Percentiles rank a stretch among this genome's conserved stretches.
These are phyloP conservation scores for Debaryomycetaceae sp. DNA, from an alignment of 1,139 yeast genomes.

Conservation along the genomic window DNA sequence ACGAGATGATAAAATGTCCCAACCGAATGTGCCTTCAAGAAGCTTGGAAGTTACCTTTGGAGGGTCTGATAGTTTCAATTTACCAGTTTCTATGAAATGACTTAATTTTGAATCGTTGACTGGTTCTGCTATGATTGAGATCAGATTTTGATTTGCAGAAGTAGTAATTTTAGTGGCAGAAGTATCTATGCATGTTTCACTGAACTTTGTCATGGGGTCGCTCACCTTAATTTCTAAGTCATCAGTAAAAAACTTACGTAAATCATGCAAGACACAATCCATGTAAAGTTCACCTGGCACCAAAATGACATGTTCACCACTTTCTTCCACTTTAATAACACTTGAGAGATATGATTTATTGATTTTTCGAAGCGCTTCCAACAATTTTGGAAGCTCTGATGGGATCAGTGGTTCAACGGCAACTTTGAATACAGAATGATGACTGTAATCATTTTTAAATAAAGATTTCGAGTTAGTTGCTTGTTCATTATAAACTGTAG, in stretches of 20 bases:
- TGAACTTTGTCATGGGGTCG: conserved; percentile 76
- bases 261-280: conserved; percentile 80
- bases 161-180: conserved; percentile 65
- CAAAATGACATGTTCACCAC: conserved; percentile 78
- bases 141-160: conserved; percentile 49
- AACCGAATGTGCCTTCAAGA: conserved; percentile 57
- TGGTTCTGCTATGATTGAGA: conserved; percentile 81
- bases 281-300: conserved; percentile 88
- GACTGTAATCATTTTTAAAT: conserved; percentile 41
- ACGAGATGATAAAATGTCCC: conserved; percentile 85
- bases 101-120: conserved; percentile 49
- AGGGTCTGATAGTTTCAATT: conserved; percentile 36
- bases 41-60: conserved; percentile 46
- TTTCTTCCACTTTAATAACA: conserved; percentile 71
- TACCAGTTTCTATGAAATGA: conserved; percentile 55
- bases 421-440: conserved; percentile 67
- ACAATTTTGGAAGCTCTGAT: conserved; percentile 69
- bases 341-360: conserved; percentile 66
- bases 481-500: conserved; percentile 41
- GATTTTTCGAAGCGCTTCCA: conserved; percentile 63
- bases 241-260: conserved; percentile 56
- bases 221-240: conserved; percentile 76
- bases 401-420: conserved; percentile 83
- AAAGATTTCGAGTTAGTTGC: conserved; percentile 20
- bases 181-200: conserved; percentile 70